Base-by-base conservation (phyloP, 1,284 basidiomycete species). In the Heliocybe sulcata region DNA sequence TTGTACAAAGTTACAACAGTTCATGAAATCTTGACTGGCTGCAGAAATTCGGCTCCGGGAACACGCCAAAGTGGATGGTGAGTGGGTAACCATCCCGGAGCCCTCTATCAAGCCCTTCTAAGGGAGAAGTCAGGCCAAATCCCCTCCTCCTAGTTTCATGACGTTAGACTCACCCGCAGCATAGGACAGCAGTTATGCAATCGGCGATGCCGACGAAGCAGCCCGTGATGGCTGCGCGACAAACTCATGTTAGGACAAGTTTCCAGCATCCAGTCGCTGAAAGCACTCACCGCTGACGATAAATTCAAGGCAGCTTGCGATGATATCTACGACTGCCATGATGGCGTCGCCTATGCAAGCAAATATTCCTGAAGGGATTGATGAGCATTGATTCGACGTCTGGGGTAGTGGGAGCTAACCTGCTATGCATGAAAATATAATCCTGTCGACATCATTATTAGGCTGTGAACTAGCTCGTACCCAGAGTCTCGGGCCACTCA, bases 251-350 rank as follows among this genome's bases (percentile, higher is more conserved):
- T n/a, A n/a, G n/a, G n/a, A n/a, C n/a, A n/a, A n/a, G n/a, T n/a
- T n/a, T n/a, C n/a, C n/a, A n/a, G n/a, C n/a, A n/a, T n/a, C n/a
- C n/a, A n/a, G n/a, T n/a, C n/a, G n/a, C n/a, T n/a, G n/a, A n/a
- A n/a, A n/a, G n/a, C 16, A 59, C 72, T 52, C 52, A 77, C 77
- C 67, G 48, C 64, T 69, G 35, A 77, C 66, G 20, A 77, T 72
- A 53, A 75, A 77, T 61, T 76, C 75, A 29, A 79, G 49, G 48
- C 72, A 74, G 3, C 69, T 72, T n/a, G 69, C 72, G 45, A 79
- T 70, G n/a, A 62, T 52, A 12, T 58, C 61, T 9, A 78, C 58
- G 38, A 77, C 63, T 3, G 63, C 61, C 65, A 76, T 73, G 51
- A 78, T 64, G 10, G 64, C 65, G n/a, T 65, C 72, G 12, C 71